phyloP scores from a whole-genome alignment of 2,329 filamentous ascomycete species.

The Aureobasidium leucospermi region DNA sequence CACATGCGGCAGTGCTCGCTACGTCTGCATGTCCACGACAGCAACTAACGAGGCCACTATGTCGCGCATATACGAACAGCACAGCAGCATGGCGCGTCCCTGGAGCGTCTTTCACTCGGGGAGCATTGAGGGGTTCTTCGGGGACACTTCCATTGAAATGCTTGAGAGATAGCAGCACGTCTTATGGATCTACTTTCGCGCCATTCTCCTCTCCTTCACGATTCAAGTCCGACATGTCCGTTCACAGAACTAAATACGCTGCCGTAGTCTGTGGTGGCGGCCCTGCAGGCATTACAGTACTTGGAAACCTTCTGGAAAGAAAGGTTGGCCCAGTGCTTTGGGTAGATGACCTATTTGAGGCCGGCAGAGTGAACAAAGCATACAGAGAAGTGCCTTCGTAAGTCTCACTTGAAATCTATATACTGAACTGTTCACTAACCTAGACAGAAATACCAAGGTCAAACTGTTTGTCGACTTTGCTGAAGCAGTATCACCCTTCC shows the following conservation, averaged over 20 bases:
- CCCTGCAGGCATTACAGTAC: constrained; percentile 51
- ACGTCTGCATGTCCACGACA: background rate
- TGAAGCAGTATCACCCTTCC: constrained; percentile 46
- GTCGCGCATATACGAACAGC: background rate
- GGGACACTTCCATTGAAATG: constrained; percentile 2
- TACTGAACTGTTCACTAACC: background rate
- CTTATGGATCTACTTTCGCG: background rate
- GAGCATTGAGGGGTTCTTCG: constrained; percentile 9
- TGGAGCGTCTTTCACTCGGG: background rate
- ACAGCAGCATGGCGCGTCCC: background rate
- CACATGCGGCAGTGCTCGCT: constrained; percentile 2
- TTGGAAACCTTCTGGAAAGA: constrained; percentile 55
- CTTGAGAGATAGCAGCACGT: background rate
- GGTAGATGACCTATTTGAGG: constrained; percentile 52
- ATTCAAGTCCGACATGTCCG: constrained; percentile 15
- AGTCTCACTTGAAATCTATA: constrained; percentile 16
- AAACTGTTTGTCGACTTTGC: constrained; percentile 53
- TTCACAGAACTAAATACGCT: constrained; percentile 31
- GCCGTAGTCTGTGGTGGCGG: constrained; percentile 54
- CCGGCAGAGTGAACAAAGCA: constrained; percentile 33
- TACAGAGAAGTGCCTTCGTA: constrained; percentile 55
- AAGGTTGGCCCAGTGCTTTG: constrained; percentile 46
- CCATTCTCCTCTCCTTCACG: background rate
- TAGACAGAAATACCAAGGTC: constrained; percentile 50
- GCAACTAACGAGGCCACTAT: background rate